A percentile compares a stretch with the other conserved stretches of the same genome.
Evolutionary conservation across 139 green algal species (phyloP).

Genomic region (Chara braunii): DNA sequence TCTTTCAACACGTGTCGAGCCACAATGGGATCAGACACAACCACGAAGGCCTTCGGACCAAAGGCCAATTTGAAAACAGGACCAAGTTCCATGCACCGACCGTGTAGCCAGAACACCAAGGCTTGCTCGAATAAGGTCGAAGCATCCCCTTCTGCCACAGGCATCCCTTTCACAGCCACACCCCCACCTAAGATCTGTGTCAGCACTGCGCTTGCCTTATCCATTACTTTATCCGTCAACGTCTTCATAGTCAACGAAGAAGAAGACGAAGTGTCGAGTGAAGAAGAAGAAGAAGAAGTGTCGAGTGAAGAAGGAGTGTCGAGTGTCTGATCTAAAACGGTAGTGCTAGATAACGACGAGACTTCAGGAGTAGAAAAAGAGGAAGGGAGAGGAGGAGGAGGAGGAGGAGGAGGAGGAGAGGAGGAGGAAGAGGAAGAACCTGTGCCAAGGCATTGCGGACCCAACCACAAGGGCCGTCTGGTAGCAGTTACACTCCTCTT

Average conservation of each 20-base stretch:
- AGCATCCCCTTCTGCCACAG: slow-evolving; percentile 67
- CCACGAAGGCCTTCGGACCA: slow-evolving; percentile 95
- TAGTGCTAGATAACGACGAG: neutral
- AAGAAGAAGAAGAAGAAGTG: too few relatives aligned
- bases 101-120: slow-evolving; percentile 89
- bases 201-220: slow-evolving; percentile 23
- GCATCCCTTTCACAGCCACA: slow-evolving; percentile 38
- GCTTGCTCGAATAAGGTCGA: slow-evolving; percentile 82
- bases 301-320: neutral
- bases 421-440: too few relatives aligned
- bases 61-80: slow-evolving; percentile 96
- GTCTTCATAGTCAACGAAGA: neutral
- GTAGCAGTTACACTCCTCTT: too few relatives aligned
- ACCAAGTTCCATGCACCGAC: slow-evolving; percentile 66
- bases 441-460: too few relatives aligned
- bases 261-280: too few relatives aligned
- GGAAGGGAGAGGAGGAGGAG: too few relatives aligned
- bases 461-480: too few relatives aligned
- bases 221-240: neutral
- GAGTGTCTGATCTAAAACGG: neutral
- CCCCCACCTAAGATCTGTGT: slow-evolving; percentile 20
- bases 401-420: too few relatives aligned
- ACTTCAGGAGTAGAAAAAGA: neutral
- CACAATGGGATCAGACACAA: slow-evolving; percentile 92
- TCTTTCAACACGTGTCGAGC: slow-evolving; percentile 83